These are phyloP conservation scores for Gymnopilus dilepis DNA, from an alignment of 768 basidiomycete genomes.

Conservation along the genomic window DNA sequence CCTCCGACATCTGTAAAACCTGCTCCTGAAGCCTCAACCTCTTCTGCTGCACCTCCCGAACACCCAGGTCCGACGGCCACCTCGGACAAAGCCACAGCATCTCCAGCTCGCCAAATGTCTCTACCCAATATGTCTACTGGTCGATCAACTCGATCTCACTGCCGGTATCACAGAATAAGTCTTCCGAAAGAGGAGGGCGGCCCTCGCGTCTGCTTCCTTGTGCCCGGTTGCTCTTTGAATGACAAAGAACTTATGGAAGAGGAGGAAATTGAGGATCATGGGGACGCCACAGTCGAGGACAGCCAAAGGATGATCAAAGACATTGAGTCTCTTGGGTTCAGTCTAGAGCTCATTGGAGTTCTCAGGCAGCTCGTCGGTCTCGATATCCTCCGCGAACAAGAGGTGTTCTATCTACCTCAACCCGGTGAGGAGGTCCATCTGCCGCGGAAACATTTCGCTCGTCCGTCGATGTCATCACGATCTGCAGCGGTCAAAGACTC, in stretches of 20 bases:
- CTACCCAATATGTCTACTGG: slow-evolving; percentile 50
- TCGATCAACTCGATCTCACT: slow-evolving; percentile 74
- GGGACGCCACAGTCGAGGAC: slow-evolving; percentile 58
- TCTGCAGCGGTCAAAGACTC: slow-evolving; percentile 18
- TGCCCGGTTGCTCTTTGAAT: slow-evolving; percentile 70
- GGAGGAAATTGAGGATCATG: slow-evolving; percentile 65
- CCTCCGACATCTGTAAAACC: not conserved
- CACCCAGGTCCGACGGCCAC: not conserved
- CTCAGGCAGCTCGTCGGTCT: slow-evolving; percentile 67
- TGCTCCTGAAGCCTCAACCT: not conserved
- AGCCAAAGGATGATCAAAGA: slow-evolving; percentile 49
- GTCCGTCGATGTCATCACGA: slow-evolving; percentile 19
- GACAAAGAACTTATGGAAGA: slow-evolving; percentile 61
- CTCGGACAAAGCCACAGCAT: slow-evolving; percentile 11
- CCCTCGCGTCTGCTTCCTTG: slow-evolving; percentile 63
- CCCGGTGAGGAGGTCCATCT: slow-evolving; percentile 46
- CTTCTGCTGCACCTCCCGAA: not conserved
- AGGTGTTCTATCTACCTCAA: slow-evolving; percentile 65
- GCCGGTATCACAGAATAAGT: slow-evolving; percentile 72
- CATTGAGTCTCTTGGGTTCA: slow-evolving; percentile 56
- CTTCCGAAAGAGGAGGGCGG: slow-evolving; percentile 59
- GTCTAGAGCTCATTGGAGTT: slow-evolving; percentile 56
- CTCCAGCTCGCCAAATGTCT: slow-evolving; percentile 23
- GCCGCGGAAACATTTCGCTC: not conserved
- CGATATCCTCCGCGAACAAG: slow-evolving; percentile 67